These are phyloP conservation scores for Styphnolobium japonicum DNA, from an alignment of 306 rosid genomes.

Conservation along the genomic window DNA sequence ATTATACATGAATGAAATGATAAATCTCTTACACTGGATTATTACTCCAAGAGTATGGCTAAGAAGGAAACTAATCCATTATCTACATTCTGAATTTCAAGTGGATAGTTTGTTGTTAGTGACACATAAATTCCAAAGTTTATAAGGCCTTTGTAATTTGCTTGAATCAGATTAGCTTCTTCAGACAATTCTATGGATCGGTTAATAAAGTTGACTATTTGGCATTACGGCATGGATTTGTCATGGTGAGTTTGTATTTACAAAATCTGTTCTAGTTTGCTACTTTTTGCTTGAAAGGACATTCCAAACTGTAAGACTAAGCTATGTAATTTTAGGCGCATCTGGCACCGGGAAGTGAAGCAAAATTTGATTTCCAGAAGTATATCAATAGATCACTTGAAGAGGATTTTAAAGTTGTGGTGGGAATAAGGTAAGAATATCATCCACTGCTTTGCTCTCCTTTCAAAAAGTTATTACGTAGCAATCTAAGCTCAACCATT, in stretches of 20 bases:
- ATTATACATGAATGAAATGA: not conserved
- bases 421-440: constrained; percentile 58
- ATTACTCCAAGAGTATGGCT: not conserved
- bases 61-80: not conserved
- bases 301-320: not conserved
- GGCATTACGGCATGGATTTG: constrained; percentile 71
- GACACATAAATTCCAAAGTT: not conserved
- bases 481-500: not conserved
- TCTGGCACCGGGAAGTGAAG: constrained; percentile 57
- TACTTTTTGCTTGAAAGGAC: not conserved
- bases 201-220: constrained; percentile 63
- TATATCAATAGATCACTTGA: constrained; percentile 73
- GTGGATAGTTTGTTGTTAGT: not conserved
- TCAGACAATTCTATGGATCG: constrained; percentile 67
- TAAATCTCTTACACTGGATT: not conserved
- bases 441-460: not conserved
- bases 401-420: constrained; percentile 69
- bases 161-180: constrained; percentile 58
- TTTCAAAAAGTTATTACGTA: not conserved
- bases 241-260: constrained; percentile 47
- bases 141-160: not conserved
- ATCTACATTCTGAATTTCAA: not conserved
- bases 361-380: constrained; percentile 60
- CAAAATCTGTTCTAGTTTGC: not conserved
- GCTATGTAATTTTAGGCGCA: constrained; percentile 56